phyloP scores from a whole-genome alignment of 2,329 filamentous ascomycete species.

The Mollisiaceae sp. region DNA sequence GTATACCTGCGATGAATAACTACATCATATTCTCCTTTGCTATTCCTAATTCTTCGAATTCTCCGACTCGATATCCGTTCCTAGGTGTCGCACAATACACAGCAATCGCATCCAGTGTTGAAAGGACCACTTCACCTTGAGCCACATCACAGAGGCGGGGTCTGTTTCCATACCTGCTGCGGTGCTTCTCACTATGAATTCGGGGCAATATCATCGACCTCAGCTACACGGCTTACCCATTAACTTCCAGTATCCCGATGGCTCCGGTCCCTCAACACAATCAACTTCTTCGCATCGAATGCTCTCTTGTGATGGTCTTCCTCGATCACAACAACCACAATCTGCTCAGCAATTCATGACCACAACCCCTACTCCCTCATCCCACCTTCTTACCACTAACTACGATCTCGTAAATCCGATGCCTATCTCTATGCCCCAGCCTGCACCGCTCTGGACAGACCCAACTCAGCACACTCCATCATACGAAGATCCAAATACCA shows the following conservation, averaged over 20 bases:
- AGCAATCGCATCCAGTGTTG: constrained; percentile 31
- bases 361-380: constrained; percentile 18
- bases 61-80: constrained; percentile 36
- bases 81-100: constrained; percentile 36
- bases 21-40: constrained; percentile 39
- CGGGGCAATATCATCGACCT: constrained; percentile 32
- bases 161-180: constrained; percentile 24
- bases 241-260: constrained; percentile 34
- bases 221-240: constrained; percentile 33
- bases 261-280: constrained; percentile 25
- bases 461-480: constrained; percentile 22
- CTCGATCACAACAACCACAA: constrained; percentile 25
- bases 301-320: constrained; percentile 37
- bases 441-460: constrained; percentile 28
- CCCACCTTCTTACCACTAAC: constrained; percentile 25
- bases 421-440: constrained; percentile 30
- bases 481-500: constrained; percentile 29
- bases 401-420: constrained; percentile 30
- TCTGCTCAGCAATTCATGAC: constrained; percentile 34
- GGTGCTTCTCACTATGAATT: constrained; percentile 37
- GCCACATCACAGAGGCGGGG: constrained; percentile 31
- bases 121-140: constrained; percentile 34
- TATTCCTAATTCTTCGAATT: constrained; percentile 39
- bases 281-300: constrained; percentile 27
- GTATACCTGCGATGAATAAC: constrained; percentile 40